Evolutionary conservation across 208 protist genomes (phyloP).

Genomic region (Leishmania arabica): DNA sequence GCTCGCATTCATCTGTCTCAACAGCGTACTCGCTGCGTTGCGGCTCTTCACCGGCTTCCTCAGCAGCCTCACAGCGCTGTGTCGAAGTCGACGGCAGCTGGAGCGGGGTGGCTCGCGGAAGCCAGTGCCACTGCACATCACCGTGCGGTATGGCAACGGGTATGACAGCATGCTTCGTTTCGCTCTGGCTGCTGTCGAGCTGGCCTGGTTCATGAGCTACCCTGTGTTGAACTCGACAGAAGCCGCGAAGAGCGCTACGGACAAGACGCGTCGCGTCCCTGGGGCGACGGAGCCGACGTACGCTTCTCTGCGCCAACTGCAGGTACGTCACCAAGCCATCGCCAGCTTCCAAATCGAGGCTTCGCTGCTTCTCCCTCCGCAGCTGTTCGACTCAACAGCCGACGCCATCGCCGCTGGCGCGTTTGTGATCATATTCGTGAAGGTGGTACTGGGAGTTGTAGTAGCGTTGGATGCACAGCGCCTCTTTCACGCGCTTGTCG

Average conservation of each 20-base stretch:
- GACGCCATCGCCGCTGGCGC: constrained; percentile 18
- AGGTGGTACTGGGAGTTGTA: constrained; percentile 40
- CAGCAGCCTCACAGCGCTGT: constrained; percentile 25
- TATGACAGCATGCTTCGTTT: constrained; percentile 56
- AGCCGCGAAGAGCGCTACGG: constrained; percentile 16
- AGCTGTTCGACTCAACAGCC: constrained; percentile 23
- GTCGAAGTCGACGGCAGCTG: constrained; percentile 4
- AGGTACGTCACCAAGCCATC: constrained; percentile 27
- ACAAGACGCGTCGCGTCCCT: background rate
- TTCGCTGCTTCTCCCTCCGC: constrained; percentile 32
- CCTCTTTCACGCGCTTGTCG: constrained; percentile 66
- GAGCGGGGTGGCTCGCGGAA: constrained; percentile 21
- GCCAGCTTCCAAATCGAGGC: constrained; percentile 34
- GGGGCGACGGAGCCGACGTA: constrained; percentile 26
- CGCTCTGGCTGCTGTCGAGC: constrained; percentile 39
- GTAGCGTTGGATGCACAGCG: constrained; percentile 56
- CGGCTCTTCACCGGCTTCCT: constrained; percentile 15
- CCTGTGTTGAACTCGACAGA: constrained; percentile 17
- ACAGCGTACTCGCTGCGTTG: constrained; percentile 11
- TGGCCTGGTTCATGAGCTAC: constrained; percentile 57
- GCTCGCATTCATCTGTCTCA: constrained; percentile 23
- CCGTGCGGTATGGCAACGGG: constrained; percentile 50
- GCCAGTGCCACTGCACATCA: constrained; percentile 33
- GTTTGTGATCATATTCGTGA: constrained; percentile 35
- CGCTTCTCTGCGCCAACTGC: constrained; percentile 25